These are phyloP conservation scores for Aspergillus cavernicola DNA, from an alignment of 495 filamentous ascomycete genomes.

Conservation along the genomic window DNA sequence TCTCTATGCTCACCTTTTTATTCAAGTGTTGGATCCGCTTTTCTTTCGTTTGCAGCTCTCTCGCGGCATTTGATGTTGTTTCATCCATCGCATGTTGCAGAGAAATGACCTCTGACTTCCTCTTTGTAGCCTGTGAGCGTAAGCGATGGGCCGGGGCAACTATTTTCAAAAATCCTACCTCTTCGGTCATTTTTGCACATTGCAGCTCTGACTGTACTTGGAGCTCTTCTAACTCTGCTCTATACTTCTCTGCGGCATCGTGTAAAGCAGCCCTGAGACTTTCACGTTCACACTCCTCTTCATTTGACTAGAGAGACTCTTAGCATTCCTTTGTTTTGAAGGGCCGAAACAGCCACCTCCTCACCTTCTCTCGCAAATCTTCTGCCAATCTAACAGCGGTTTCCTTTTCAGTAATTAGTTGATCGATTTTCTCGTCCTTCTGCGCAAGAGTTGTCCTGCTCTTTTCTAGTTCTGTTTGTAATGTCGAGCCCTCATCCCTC, in stretches of 20 bases:
- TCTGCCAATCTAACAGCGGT: slow-evolving; percentile 18
- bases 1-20: slow-evolving; percentile 33
- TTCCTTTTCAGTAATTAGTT: slow-evolving; percentile 19
- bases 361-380: slow-evolving; percentile 30
- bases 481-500: slow-evolving; percentile 16
- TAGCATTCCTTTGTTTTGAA: neutral
- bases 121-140: slow-evolving; percentile 18
- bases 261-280: slow-evolving; percentile 20
- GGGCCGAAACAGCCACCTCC: too few species aligned
- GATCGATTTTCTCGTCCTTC: slow-evolving; percentile 29
- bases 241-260: slow-evolving; percentile 20
- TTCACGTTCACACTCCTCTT: slow-evolving; percentile 20
- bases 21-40: slow-evolving; percentile 37
- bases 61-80: slow-evolving; percentile 22
- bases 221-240: slow-evolving; percentile 17
- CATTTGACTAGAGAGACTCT: slow-evolving; percentile 8
- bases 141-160: neutral
- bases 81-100: slow-evolving; percentile 27
- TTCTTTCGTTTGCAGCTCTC: slow-evolving; percentile 33
- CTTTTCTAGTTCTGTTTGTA: slow-evolving; percentile 19
- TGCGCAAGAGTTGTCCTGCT: slow-evolving; percentile 11
- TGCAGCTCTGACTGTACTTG: slow-evolving; percentile 17
- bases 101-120: slow-evolving; percentile 23
- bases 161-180: slow-evolving; percentile 20
- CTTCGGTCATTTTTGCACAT: slow-evolving; percentile 12